Conservation (phyloP, 2,329 filamentous ascomycete species). For the Monilinia laxa region DNA sequence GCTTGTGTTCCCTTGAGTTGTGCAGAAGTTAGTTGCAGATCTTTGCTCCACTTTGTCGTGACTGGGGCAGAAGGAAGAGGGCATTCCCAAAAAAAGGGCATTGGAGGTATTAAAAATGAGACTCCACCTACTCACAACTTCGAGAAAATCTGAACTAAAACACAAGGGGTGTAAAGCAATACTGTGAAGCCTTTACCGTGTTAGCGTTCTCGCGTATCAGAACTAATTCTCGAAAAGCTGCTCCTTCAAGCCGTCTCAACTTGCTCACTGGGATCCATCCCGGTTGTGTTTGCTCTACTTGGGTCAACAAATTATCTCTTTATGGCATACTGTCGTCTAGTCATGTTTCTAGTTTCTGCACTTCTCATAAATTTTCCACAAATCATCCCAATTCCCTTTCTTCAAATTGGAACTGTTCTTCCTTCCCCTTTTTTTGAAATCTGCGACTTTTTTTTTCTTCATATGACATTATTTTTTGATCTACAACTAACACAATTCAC, state of each 20-base stretch:
- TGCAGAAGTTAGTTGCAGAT: no score
- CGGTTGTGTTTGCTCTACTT: neutral
- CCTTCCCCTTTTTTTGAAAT: neutral
- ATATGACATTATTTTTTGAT: conserved; percentile 26
- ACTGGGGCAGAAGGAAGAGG: no score
- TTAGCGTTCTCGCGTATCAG: no score
- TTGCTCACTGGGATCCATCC: no score
- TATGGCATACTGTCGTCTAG: neutral
- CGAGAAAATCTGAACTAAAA: no score
- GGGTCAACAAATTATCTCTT: neutral
- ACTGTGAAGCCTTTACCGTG: no score
- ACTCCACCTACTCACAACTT: no score
- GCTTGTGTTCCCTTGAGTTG: no score
- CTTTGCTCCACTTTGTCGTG: no score
- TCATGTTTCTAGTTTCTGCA: neutral
- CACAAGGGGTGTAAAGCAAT: no score
- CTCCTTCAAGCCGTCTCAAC: neutral
- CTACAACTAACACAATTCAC: conserved; percentile 43
- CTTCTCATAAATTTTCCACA: neutral
- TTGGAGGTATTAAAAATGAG: no score
- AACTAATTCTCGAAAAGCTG: neutral
- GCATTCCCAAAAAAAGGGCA: no score
- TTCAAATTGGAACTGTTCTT: neutral
- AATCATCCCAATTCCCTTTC: neutral
- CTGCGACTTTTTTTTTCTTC: neutral